These are phyloP conservation scores for Prunella vulgaris DNA, from an alignment of 257 asterid genomes.

Conservation along the genomic window DNA sequence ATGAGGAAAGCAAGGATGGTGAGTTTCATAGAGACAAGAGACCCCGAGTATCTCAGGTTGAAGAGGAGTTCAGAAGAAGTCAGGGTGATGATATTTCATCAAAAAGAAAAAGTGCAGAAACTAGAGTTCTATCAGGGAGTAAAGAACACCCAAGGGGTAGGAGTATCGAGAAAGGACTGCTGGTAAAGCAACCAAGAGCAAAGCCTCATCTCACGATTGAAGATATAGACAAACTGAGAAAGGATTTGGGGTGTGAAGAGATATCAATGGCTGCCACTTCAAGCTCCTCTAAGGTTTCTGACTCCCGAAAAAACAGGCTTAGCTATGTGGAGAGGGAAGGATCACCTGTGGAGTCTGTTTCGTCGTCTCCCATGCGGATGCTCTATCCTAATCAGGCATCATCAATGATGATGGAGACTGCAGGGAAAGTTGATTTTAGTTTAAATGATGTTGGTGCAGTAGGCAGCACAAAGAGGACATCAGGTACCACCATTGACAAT, in stretches of 20 bases:
- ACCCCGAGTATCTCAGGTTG: slow-evolving; percentile 41
- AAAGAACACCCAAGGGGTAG: slow-evolving; percentile 32
- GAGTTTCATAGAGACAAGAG: slow-evolving; percentile 52
- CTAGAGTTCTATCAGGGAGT: slow-evolving; percentile 30
- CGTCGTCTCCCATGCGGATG: slow-evolving; percentile 79
- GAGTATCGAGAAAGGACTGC: slow-evolving; percentile 38
- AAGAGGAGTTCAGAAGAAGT: slow-evolving; percentile 36
- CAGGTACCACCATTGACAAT: slow-evolving; percentile 18
- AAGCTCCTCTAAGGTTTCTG: slow-evolving; percentile 90
- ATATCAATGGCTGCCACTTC: slow-evolving; percentile 73
- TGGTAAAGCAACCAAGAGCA: slow-evolving; percentile 31
- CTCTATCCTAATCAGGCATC: not conserved
- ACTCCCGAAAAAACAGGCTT: slow-evolving; percentile 52
- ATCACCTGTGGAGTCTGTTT: slow-evolving; percentile 88
- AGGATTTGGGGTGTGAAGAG: slow-evolving; percentile 67
- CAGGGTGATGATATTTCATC: slow-evolving; percentile 25
- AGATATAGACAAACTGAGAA: slow-evolving; percentile 55
- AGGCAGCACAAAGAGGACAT: slow-evolving; percentile 25
- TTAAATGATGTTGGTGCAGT: too few relatives aligned
- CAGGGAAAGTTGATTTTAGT: too few relatives aligned
- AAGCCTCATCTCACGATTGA: slow-evolving; percentile 40
- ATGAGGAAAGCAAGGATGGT: slow-evolving; percentile 38
- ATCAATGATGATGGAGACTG: too few relatives aligned
- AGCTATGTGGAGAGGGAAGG: slow-evolving; percentile 50
- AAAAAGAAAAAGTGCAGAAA: slow-evolving; percentile 29